A percentile compares a stretch with the other conserved stretches of the same genome.
phyloP scores from a whole-genome alignment of 768 basidiomycete genomes.

The Serendipita sp. region DNA sequence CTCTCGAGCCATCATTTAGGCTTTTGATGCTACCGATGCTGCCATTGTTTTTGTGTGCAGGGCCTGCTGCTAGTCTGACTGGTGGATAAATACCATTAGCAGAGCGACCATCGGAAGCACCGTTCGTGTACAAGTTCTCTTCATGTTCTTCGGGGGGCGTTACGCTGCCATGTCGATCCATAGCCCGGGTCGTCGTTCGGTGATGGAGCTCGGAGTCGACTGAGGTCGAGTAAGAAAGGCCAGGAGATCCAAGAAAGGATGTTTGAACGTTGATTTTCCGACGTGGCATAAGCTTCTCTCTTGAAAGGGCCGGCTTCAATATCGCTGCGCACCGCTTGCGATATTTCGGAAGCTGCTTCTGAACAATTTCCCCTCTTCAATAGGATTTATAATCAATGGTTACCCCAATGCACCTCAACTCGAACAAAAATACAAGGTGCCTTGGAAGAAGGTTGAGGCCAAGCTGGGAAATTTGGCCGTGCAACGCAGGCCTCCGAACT shows the following conservation, averaged over 20 bases:
- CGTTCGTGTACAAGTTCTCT: background rate
- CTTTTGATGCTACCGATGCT: background rate
- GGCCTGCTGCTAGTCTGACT: background rate
- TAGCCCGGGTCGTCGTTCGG: background rate
- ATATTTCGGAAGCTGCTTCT: too few species aligned
- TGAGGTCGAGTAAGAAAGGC: background rate
- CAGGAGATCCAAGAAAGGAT: background rate
- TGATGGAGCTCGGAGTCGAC: background rate
- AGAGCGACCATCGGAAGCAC: background rate
- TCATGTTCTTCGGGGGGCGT: background rate
- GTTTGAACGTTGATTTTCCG: background rate
- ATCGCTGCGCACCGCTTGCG: too few species aligned
- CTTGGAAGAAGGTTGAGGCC: too few species aligned
- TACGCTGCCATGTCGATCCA: background rate
- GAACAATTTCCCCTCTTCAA: too few species aligned
- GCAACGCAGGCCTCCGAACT: too few species aligned
- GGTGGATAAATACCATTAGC: background rate
- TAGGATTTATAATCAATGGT: too few species aligned
- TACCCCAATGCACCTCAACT: too few species aligned
- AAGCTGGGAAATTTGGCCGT: too few species aligned
- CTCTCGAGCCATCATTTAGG: background rate
- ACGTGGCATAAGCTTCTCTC: background rate
- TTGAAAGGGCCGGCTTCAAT: background rate
- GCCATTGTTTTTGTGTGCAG: background rate
- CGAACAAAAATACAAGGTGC: too few species aligned